These are phyloP conservation scores for Aureobasidium subglaciale DNA, from an alignment of 2,329 filamentous ascomycete species.

Conservation along the genomic window DNA sequence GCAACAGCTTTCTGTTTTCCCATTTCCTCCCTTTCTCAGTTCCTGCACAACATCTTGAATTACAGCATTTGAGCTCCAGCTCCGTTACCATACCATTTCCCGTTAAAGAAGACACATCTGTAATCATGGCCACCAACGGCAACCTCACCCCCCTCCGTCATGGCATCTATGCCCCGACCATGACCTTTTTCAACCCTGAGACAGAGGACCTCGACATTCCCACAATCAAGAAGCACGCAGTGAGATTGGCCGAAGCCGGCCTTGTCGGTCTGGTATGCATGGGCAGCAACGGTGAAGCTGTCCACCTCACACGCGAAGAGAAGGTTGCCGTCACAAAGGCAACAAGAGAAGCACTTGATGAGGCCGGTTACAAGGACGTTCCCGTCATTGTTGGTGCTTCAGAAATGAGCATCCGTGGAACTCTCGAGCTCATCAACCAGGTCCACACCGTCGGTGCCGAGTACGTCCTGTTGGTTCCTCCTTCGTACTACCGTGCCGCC, in stretches of 20 bases:
- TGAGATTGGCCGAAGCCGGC: slow-evolving; percentile 68
- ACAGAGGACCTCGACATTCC: slow-evolving; percentile 80
- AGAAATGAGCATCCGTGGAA: slow-evolving; percentile 73
- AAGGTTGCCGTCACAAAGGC: slow-evolving; percentile 67
- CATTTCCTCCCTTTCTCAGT: not conserved
- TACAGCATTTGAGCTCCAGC: not conserved
- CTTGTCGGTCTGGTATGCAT: slow-evolving; percentile 77
- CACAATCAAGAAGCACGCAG: slow-evolving; percentile 71
- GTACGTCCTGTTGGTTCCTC: slow-evolving; percentile 71
- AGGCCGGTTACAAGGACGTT: slow-evolving; percentile 66
- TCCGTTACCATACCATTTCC: not conserved
- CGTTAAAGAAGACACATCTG: slow-evolving; percentile 7
- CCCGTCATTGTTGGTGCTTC: slow-evolving; percentile 78
- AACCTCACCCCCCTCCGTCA: slow-evolving; percentile 57
- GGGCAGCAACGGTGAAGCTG: slow-evolving; percentile 86
- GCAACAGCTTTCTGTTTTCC: not conserved
- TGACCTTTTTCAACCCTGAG: slow-evolving; percentile 81
- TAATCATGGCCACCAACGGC: slow-evolving; percentile 27
- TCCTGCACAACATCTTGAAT: not conserved
- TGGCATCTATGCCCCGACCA: slow-evolving; percentile 81
- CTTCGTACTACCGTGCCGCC: slow-evolving; percentile 73
- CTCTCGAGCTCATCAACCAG: slow-evolving; percentile 65
- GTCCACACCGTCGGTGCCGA: slow-evolving; percentile 65
- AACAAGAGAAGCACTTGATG: slow-evolving; percentile 74
- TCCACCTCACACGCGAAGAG: slow-evolving; percentile 73